phyloP scores from a whole-genome alignment of 768 basidiomycete genomes.

The Stropharia rugosoannulata region DNA sequence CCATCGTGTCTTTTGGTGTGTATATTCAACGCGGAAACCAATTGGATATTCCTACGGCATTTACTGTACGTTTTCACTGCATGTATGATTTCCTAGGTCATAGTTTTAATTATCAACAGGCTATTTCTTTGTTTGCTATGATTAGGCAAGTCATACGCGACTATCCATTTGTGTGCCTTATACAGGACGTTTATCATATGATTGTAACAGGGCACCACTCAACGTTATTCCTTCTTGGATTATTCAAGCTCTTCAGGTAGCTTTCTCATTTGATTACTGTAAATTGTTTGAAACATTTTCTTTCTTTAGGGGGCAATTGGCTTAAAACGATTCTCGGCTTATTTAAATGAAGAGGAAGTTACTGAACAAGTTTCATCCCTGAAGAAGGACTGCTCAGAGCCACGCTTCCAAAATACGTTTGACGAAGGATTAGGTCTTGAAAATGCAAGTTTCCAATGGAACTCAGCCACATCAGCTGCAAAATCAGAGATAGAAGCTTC shows the following conservation, averaged over 20 bases:
- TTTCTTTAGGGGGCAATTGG: conserved; percentile 53
- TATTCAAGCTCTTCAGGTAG: conserved; percentile 69
- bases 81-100: neutral
- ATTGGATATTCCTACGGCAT: conserved; percentile 48
- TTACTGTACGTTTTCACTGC: conserved; percentile 24
- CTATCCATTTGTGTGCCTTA: neutral
- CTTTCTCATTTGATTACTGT: neutral
- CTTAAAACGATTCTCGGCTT: conserved; percentile 64
- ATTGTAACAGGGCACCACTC: conserved; percentile 51
- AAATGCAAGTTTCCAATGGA: conserved; percentile 64
- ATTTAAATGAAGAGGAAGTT: conserved; percentile 72
- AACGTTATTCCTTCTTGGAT: conserved; percentile 81
- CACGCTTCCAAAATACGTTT: conserved; percentile 25
- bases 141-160: conserved; percentile 44
- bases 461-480: conserved; percentile 38
- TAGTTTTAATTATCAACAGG: conserved; percentile 28
- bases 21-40: conserved; percentile 73
- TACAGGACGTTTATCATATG: too few species aligned
- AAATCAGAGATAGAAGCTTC: conserved; percentile 20
- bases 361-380: conserved; percentile 61
- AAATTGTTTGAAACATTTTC: neutral
- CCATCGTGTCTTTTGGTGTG: conserved; percentile 76
- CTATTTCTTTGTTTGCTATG: conserved; percentile 86
- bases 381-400: conserved; percentile 37
- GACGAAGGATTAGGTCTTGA: conserved; percentile 52